A percentile compares a stretch with the other conserved stretches of the same genome.
These are phyloP conservation scores for Diaporthe sp. DNA, from an alignment of 2,329 filamentous ascomycete genomes.

Conservation along the genomic window DNA sequence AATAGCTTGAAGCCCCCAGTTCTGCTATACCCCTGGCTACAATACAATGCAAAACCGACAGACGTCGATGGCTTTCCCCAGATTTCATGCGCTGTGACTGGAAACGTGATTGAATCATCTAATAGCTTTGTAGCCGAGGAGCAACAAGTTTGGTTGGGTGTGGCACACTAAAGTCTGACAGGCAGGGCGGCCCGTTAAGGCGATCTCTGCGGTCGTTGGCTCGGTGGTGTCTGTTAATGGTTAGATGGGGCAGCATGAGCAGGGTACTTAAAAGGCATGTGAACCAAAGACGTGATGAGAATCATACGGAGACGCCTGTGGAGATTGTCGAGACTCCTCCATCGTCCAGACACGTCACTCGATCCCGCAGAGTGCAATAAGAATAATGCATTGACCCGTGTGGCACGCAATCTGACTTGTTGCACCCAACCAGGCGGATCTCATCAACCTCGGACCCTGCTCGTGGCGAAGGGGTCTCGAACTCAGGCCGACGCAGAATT, in stretches of 20 bases:
- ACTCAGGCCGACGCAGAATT: not conserved
- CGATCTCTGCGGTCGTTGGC: not conserved
- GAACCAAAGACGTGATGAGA: not conserved
- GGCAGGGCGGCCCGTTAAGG: constrained; percentile 10
- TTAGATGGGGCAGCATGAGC: not conserved
- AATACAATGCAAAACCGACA: too few relatives aligned
- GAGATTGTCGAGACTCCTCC: not conserved
- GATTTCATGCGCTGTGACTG: constrained; percentile 11
- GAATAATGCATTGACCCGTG: not conserved
- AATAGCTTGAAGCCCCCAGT: too few relatives aligned
- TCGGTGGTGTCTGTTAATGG: not conserved
- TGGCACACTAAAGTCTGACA: constrained; percentile 22
- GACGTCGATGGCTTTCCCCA: constrained; percentile 12
- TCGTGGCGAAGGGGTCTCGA: not conserved
- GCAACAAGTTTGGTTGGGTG: constrained; percentile 8
- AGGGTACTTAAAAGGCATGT: not conserved
- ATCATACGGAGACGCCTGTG: not conserved
- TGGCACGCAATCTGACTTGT: not conserved
- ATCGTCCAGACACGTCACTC: not conserved
- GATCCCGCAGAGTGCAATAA: not conserved
- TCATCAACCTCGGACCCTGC: not conserved
- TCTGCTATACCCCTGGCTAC: too few relatives aligned
- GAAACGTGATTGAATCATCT: constrained; percentile 13
- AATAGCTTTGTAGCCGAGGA: not conserved
- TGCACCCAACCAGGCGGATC: not conserved